phyloP scores from a whole-genome alignment of 257 asterid species.

The Cruciata laevipes region DNA sequence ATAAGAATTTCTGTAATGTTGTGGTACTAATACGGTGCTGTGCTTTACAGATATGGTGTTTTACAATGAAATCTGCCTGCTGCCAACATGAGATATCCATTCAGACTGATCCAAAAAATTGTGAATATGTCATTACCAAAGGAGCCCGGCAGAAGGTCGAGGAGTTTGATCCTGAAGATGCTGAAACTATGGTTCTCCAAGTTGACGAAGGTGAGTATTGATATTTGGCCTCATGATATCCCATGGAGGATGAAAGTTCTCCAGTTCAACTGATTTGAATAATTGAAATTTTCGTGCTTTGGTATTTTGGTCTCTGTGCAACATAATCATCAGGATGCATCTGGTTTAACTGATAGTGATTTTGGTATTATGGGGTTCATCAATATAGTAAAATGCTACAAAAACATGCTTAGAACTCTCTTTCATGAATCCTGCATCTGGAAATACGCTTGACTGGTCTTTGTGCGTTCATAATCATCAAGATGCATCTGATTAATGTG shows the following conservation, averaged over 20 bases:
- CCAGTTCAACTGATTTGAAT: neutral
- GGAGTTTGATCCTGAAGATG: conserved; percentile 92
- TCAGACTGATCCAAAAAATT: conserved; percentile 89
- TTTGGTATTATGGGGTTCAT: neutral
- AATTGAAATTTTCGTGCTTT: neutral
- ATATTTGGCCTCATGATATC: neutral
- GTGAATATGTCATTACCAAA: conserved; percentile 65
- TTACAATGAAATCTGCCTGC: conserved; percentile 91
- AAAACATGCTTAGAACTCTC: no score
- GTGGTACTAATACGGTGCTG: conserved; percentile 5
- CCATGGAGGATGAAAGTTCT: neutral
- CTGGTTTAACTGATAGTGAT: neutral
- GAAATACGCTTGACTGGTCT: neutral
- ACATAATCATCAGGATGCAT: neutral
- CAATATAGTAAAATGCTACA: no score
- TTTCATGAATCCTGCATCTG: neutral
- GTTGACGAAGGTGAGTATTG: conserved; percentile 61
- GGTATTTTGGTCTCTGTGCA: neutral
- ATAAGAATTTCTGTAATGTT: neutral
- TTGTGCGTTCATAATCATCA: neutral
- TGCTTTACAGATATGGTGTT: conserved; percentile 82
- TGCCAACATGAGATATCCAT: conserved; percentile 86
- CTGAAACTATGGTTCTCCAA: conserved; percentile 79
- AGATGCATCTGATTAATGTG: neutral
- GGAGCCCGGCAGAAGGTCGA: conserved; percentile 79